Percentiles rank a stretch among this genome's conserved stretches.
These are phyloP conservation scores for Elaphomyces granulatus DNA, from an alignment of 495 filamentous ascomycete species.

Conservation along the genomic window DNA sequence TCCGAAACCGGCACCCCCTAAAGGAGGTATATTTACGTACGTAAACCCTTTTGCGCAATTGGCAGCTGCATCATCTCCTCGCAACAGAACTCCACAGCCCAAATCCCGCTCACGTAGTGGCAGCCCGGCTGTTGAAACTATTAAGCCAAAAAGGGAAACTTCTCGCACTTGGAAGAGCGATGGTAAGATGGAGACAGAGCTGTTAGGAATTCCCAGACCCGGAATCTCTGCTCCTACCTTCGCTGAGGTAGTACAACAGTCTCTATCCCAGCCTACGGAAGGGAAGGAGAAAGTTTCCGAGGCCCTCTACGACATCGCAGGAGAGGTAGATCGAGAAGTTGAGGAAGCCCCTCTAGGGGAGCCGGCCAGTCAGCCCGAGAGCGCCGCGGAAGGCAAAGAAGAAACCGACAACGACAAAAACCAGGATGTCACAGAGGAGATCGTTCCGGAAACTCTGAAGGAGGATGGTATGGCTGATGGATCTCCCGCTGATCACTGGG, in stretches of 20 bases:
- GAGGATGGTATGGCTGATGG: constrained; percentile 48
- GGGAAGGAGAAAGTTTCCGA: constrained; percentile 54
- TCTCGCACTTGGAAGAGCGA: neutral
- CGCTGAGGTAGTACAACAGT: neutral
- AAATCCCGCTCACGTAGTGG: constrained; percentile 27
- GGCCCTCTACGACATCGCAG: constrained; percentile 53
- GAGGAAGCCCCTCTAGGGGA: constrained; percentile 38
- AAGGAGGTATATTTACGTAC: constrained; percentile 52
- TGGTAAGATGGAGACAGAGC: neutral
- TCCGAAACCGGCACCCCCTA: constrained; percentile 11
- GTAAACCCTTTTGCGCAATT: constrained; percentile 70
- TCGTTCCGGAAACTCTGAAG: constrained; percentile 29
- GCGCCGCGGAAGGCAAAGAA: constrained; percentile 17
- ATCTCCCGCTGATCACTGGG: constrained; percentile 50
- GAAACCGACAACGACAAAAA: constrained; percentile 32
- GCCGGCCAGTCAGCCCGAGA: too few relatives aligned
- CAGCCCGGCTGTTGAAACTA: constrained; percentile 21
- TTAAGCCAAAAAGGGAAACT: constrained; percentile 11
- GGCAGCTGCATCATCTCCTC: constrained; percentile 50
- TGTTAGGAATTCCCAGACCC: neutral
- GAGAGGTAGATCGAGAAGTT: constrained; percentile 52
- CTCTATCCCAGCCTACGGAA: constrained; percentile 7
- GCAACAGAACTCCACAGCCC: constrained; percentile 34
- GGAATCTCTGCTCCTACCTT: neutral
- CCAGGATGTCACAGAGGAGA: constrained; percentile 19